Percentiles rank a stretch among this genome's conserved stretches.
These are phyloP conservation scores for Diaporthe batatas DNA, from an alignment of 2,329 filamentous ascomycete genomes.

Conservation along the genomic window DNA sequence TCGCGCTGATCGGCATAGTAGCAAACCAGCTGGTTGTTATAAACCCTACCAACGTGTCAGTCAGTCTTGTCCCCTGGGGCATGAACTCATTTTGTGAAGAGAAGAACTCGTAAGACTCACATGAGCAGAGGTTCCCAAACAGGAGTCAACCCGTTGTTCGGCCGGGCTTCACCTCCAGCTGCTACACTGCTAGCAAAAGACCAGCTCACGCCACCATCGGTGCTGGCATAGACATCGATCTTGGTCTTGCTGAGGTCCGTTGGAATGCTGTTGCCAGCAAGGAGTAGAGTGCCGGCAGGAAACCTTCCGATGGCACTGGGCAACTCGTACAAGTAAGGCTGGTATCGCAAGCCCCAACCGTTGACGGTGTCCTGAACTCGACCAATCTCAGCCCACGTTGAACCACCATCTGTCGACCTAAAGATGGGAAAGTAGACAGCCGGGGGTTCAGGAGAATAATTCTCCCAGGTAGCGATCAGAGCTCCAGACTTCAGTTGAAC, in stretches of 20 bases:
- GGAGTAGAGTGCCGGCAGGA: slow-evolving; percentile 73
- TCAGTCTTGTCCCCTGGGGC: background rate
- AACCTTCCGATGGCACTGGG: slow-evolving; percentile 70
- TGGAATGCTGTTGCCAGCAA: slow-evolving; percentile 70
- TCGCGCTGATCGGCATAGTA: slow-evolving; percentile 82
- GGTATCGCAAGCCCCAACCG: slow-evolving; percentile 76
- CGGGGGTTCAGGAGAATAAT: slow-evolving; percentile 69
- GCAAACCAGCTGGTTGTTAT: slow-evolving; percentile 70
- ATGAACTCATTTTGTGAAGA: background rate
- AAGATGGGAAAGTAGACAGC: slow-evolving; percentile 68
- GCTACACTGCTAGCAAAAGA: slow-evolving; percentile 76
- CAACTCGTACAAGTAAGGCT: slow-evolving; percentile 77
- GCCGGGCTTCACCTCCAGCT: slow-evolving; percentile 69
- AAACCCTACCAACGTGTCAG: slow-evolving; percentile 46
- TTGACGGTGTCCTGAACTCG: slow-evolving; percentile 74
- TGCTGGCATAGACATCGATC: slow-evolving; percentile 77
- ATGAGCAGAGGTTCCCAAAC: slow-evolving; percentile 81
- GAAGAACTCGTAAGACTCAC: slow-evolving; percentile 36
- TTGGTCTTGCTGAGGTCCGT: slow-evolving; percentile 71
- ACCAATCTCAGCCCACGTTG: slow-evolving; percentile 74
- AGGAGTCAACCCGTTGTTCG: slow-evolving; percentile 75
- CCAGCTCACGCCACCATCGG: slow-evolving; percentile 73
- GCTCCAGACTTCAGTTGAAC: slow-evolving; percentile 58
- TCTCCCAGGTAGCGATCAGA: slow-evolving; percentile 68
- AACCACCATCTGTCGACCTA: slow-evolving; percentile 64